A percentile compares a stretch with the other conserved stretches of the same genome.
These are phyloP conservation scores for Niveomyces coronatus DNA, from an alignment of 2,329 filamentous ascomycete genomes.

Conservation along the genomic window DNA sequence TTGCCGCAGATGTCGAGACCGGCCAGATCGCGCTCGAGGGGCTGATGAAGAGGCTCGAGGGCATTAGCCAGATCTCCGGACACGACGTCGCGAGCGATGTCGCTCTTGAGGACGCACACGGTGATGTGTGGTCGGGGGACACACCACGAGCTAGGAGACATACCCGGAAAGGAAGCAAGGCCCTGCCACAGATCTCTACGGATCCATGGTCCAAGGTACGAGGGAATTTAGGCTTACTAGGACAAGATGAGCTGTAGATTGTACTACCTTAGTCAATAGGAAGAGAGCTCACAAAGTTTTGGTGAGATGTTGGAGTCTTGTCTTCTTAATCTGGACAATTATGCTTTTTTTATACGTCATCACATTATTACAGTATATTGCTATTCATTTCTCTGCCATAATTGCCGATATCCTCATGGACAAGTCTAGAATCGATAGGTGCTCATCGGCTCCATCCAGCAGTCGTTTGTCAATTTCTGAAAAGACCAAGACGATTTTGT, in stretches of 20 bases:
- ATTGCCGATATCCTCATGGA: slow-evolving; percentile 71
- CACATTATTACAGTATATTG: slow-evolving; percentile 4
- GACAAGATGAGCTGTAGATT: slow-evolving; percentile 20
- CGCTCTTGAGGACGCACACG: slow-evolving; percentile 14
- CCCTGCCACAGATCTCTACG: slow-evolving; percentile 15
- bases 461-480: slow-evolving; percentile 91
- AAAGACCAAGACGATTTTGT: slow-evolving; percentile 78
- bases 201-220: slow-evolving; percentile 43
- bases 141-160: slow-evolving; percentile 16
- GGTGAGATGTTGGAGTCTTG: too few species aligned
- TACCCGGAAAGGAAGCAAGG: slow-evolving; percentile 12
- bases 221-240: slow-evolving; percentile 43
- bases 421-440: slow-evolving; percentile 80
- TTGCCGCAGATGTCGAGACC: slow-evolving; percentile 49
- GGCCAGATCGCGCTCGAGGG: slow-evolving; percentile 46
- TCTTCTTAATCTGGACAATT: background rate
- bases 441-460: slow-evolving; percentile 91
- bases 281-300: too few species aligned
- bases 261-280: too few species aligned
- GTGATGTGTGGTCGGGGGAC: slow-evolving; percentile 25
- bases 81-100: slow-evolving; percentile 17
- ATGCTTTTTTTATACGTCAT: background rate
- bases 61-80: slow-evolving; percentile 40
- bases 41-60: slow-evolving; percentile 37
- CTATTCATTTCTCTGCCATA: slow-evolving; percentile 43